Evolutionary conservation across 148 eudicot genomes (phyloP), one percentile per base, ranked within the genome.

Genomic region (Gaultheria prostrata): DNA sequence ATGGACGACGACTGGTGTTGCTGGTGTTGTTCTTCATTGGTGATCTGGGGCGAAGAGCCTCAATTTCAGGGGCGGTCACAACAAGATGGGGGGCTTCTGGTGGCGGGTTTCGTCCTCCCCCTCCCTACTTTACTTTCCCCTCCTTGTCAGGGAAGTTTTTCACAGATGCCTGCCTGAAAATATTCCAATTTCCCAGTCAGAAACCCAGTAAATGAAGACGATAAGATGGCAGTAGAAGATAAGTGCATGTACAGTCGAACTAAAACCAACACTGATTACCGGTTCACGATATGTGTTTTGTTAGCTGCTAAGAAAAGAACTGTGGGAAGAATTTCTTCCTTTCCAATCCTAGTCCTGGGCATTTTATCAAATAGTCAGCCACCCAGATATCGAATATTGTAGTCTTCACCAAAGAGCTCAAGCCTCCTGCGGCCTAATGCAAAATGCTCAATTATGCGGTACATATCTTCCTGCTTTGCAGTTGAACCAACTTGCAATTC

Each of bases 61-160:
- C 99, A 14, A 96, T 96, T 15, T 96, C 99, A 3, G 98, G 95
- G 39, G 98, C 94, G 26, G 99, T 96, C 61, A 86, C 83, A 82
- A 94, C 93, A 80, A 94, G 98, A 88, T 96, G 99, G 71, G 95
- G 97, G 6, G 99, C 95, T 53, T 94, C 97, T 70, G 99, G 99
- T 48, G 99, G 97, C 20, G 99, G 98, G 76, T 96, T 96, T 82
- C 98, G 85, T 78, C 99, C 98, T 78, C 98, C 98, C 7, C 98
- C 98, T 79, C 98, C 99, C 54, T 87, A 91, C 99, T 98, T 94
- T 54, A 94, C 94, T 85, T 93, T 96, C 83, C 99, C 99, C 46
- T 94, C 98, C 80, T 89, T 96, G 87, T 96, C 99, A 15, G 93
- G 87, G 83, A 96, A 96, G 85, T 82, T 93, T 86, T 83, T 89